These are phyloP conservation scores for Fragilariopsis cylindrus DNA, from an alignment of 108 stramenopile species.

Conservation along the genomic window DNA sequence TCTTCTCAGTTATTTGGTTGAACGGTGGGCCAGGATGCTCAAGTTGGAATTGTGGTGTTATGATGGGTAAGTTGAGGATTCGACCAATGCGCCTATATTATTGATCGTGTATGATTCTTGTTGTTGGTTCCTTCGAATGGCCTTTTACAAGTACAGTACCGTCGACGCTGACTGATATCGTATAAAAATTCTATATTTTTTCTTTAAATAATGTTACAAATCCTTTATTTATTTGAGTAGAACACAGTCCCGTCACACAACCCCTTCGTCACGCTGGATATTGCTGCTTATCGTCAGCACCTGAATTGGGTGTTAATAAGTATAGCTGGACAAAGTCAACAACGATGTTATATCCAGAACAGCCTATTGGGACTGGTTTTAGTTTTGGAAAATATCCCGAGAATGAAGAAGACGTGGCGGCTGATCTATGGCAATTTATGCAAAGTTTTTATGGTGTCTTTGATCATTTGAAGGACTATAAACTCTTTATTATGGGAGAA, in stretches of 20 bases:
- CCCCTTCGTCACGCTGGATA: conserved; percentile 37
- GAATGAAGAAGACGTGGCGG: conserved; percentile 41
- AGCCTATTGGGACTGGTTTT: conserved; percentile 79
- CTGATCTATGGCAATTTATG: conserved; percentile 50
- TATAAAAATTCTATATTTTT: conserved; percentile 34
- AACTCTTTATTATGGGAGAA: conserved; percentile 82
- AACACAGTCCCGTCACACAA: conserved; percentile 38
- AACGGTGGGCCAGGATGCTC: conserved; percentile 63
- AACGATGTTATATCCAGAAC: conserved; percentile 78
- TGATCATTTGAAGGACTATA: conserved; percentile 29
- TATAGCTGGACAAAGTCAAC: conserved; percentile 50
- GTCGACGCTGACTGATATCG: too few species aligned
- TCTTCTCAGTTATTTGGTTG: conserved; percentile 19
- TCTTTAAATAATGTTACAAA: conserved; percentile 43
- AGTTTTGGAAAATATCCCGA: conserved; percentile 48
- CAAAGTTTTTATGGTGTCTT: conserved; percentile 45
- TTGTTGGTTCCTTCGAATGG: conserved; percentile 26
- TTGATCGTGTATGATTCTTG: too few species aligned
- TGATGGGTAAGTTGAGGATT: conserved; percentile 26
- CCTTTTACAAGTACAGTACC: conserved; percentile 54
- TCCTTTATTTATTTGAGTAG: conserved; percentile 47
- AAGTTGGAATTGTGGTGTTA: conserved; percentile 33
- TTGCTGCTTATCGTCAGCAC: conserved; percentile 12
- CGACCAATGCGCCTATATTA: not conserved
- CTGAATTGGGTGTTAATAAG: conserved; percentile 25